Evolutionary conservation across 371 early-diverging fungal species (phyloP).

Genomic region (Syncephalastrum sp.): DNA sequence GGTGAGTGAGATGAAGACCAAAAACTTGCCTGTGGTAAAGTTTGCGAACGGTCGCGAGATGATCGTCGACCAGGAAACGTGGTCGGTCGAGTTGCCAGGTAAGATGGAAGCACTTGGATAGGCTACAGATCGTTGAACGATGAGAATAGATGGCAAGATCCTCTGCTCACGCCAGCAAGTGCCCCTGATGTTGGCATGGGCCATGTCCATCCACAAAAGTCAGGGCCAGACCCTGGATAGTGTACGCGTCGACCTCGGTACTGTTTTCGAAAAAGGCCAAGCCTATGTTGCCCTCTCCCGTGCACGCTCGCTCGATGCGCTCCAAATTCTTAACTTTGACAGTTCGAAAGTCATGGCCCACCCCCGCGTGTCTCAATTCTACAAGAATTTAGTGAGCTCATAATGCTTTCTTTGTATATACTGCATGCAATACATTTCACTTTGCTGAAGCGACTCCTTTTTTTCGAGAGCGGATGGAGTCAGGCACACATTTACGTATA

Average conservation of each 20-base stretch:
- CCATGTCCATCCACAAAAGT: slow-evolving; percentile 81
- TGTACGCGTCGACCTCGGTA: slow-evolving; percentile 74
- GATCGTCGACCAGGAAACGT: slow-evolving; percentile 55
- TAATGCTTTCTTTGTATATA: too few species aligned
- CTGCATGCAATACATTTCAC: too few species aligned
- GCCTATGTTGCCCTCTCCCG: slow-evolving; percentile 90
- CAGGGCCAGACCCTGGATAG: slow-evolving; percentile 92
- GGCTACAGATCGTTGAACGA: background rate
- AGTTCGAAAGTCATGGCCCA: slow-evolving; percentile 68
- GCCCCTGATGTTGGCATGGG: slow-evolving; percentile 68
- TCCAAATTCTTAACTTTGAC: slow-evolving; percentile 77
- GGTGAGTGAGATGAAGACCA: background rate
- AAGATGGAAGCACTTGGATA: slow-evolving; percentile 4
- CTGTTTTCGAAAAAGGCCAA: slow-evolving; percentile 85
- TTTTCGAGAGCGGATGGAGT: too few species aligned
- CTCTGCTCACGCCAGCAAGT: slow-evolving; percentile 49
- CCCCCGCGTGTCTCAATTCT: slow-evolving; percentile 66
- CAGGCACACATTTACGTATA: too few species aligned
- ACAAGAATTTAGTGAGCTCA: slow-evolving; percentile 17
- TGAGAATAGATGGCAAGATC: slow-evolving; percentile 16
- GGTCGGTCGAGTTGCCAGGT: slow-evolving; percentile 61
- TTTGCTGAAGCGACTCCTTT: too few species aligned
- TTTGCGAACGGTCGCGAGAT: slow-evolving; percentile 50
- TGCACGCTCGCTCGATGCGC: slow-evolving; percentile 58
- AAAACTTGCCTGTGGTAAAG: slow-evolving; percentile 53